Conservation (phyloP, 208 protist genomes). For the Wallacemonas sp. region DNA sequence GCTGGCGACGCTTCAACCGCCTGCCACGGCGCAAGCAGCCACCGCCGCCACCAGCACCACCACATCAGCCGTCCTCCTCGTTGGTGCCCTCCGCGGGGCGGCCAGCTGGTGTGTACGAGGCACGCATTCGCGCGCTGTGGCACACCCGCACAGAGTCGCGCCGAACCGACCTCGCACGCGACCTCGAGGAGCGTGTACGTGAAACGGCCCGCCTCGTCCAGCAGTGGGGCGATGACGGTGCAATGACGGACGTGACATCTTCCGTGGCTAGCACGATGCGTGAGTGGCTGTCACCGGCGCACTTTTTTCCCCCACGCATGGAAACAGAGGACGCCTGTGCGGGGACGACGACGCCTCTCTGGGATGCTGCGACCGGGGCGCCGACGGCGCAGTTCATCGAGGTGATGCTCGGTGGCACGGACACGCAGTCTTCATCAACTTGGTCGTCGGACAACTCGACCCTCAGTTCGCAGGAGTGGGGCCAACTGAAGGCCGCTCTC, state of each 20-base stretch:
- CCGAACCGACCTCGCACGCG: slow-evolving; percentile 8
- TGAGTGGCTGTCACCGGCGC: background rate
- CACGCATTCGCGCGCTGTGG: slow-evolving; percentile 43
- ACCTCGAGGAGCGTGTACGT: slow-evolving; percentile 4
- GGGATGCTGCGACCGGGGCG: slow-evolving; percentile 2
- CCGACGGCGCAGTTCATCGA: slow-evolving; percentile 6
- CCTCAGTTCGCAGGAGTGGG: too few species aligned
- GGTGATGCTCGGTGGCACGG: background rate
- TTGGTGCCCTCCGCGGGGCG: too few species aligned
- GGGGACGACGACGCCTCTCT: background rate
- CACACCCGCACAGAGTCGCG: slow-evolving; percentile 19
- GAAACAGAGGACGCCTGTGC: background rate
- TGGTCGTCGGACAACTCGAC: too few species aligned
- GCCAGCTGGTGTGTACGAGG: slow-evolving; percentile 19
- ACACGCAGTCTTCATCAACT: background rate
- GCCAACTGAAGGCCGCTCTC: too few species aligned
- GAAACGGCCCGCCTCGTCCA: background rate
- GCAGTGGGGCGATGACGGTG: background rate
- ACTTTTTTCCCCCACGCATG: slow-evolving; percentile 14
- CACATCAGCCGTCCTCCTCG: too few species aligned
- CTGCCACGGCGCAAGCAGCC: slow-evolving; percentile 38
- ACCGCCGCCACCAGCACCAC: too few species aligned
- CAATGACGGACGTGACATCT: background rate
- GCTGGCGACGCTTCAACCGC: slow-evolving; percentile 58
- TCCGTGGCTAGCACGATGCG: background rate